Evolutionary conservation across 2,329 filamentous ascomycete genomes (phyloP).

Genomic region (Laburnicola sp.): DNA sequence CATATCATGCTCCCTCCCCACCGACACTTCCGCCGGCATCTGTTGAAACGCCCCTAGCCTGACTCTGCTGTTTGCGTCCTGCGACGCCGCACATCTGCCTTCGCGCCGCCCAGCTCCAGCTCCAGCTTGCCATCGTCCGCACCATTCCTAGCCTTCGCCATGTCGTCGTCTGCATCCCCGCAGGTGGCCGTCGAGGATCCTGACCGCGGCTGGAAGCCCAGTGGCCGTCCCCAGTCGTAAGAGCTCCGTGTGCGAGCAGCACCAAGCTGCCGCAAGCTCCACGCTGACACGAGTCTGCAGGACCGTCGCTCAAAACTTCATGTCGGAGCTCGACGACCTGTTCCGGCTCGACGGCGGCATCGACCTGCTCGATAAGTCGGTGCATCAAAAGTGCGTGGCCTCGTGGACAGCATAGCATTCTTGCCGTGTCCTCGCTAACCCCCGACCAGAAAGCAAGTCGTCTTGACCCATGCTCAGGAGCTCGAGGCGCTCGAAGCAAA

Average conservation of each 20-base stretch:
- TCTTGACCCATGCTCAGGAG: slow-evolving; percentile 74
- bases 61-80: slow-evolving; percentile 23
- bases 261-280: slow-evolving; percentile 7
- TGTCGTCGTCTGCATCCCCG: slow-evolving; percentile 16
- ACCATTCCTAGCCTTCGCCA: slow-evolving; percentile 10
- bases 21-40: slow-evolving; percentile 16
- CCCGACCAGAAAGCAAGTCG: slow-evolving; percentile 70
- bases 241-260: slow-evolving; percentile 43
- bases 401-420: not conserved
- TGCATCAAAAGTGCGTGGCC: slow-evolving; percentile 76
- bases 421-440: slow-evolving; percentile 9
- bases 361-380: slow-evolving; percentile 71
- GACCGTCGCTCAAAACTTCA: slow-evolving; percentile 85
- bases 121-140: not conserved
- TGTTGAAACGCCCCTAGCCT: slow-evolving; percentile 33
- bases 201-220: slow-evolving; percentile 80
- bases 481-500: slow-evolving; percentile 83
- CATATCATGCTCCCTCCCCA: slow-evolving; percentile 33
- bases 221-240: slow-evolving; percentile 80
- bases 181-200: slow-evolving; percentile 48
- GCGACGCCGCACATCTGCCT: slow-evolving; percentile 6
- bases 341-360: slow-evolving; percentile 84
- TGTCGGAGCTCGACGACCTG: slow-evolving; percentile 80
- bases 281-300: slow-evolving; percentile 54
- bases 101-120: slow-evolving; percentile 5